These are phyloP conservation scores for Marvania coccoides DNA, from an alignment of 139 green algal species.

Conservation along the genomic window DNA sequence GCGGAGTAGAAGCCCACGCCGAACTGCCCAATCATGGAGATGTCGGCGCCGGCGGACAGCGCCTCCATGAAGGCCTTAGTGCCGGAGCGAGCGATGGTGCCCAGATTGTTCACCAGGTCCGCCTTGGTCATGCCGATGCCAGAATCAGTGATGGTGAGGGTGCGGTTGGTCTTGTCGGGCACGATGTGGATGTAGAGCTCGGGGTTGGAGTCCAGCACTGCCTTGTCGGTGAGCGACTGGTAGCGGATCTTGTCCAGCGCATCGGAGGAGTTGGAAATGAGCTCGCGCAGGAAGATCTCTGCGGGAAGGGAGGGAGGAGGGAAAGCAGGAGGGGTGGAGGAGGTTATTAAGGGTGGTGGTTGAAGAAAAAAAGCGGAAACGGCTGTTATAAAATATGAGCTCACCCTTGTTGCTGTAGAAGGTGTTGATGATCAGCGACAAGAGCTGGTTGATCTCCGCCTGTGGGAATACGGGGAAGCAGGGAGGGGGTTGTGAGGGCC, in stretches of 20 bases:
- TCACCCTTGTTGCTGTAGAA: conserved; percentile 98
- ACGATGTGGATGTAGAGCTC: conserved; percentile 92
- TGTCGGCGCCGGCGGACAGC: conserved; percentile 93
- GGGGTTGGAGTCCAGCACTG: conserved; percentile 73
- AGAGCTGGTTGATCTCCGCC: conserved; percentile 99
- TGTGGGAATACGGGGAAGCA: conserved; percentile 21
- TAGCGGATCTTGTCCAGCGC: conserved; percentile 98
- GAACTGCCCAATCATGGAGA: conserved; percentile 99
- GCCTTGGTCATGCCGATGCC: conserved; percentile 98
- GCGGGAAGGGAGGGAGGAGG: too few species aligned
- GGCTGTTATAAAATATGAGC: too few species aligned
- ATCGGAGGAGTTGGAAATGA: conserved; percentile 94
- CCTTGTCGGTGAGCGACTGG: conserved; percentile 96
- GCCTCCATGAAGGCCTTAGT: conserved; percentile 99
- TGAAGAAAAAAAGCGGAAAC: too few species aligned
- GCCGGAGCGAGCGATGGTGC: conserved; percentile 96
- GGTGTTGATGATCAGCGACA: conserved; percentile 98
- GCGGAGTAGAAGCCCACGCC: conserved; percentile 99
- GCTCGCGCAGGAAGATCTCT: conserved; percentile 96
- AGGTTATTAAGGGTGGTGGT: too few species aligned
- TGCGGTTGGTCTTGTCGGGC: conserved; percentile 96
- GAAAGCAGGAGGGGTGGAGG: too few species aligned
- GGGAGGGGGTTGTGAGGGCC: neutral
- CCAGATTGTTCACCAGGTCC: conserved; percentile 99
- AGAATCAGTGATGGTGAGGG: conserved; percentile 89